Conservation (phyloP, 306 rosid species). For the Senna siamea region DNA sequence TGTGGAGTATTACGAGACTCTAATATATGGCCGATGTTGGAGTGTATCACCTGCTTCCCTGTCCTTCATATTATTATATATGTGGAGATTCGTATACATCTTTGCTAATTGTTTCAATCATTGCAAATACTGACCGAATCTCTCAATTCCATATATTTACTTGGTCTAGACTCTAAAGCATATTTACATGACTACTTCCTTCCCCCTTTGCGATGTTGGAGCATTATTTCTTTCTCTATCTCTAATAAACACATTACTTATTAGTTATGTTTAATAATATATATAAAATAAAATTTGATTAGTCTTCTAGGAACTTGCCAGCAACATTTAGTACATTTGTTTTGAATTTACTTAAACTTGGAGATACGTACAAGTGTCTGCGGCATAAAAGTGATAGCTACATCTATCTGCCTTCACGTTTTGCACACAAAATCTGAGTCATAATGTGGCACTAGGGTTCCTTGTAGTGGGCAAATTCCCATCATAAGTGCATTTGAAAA, state of each 20-base stretch:
- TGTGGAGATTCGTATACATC: not conserved
- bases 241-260: not conserved
- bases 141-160: not conserved
- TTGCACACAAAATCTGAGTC: not conserved
- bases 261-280: not conserved
- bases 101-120: not conserved
- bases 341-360: not conserved
- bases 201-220: too few relatives aligned
- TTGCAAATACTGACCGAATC: not conserved
- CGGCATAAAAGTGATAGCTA: not conserved
- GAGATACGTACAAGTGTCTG: not conserved
- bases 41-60: slow-evolving; percentile 1
- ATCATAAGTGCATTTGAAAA: slow-evolving; percentile 73
- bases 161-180: not conserved
- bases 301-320: not conserved
- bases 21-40: not conserved
- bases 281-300: not conserved
- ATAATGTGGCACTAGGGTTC: slow-evolving; percentile 56
- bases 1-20: not conserved
- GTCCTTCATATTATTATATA: not conserved
- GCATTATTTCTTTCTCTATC: too few relatives aligned
- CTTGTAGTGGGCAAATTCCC: slow-evolving; percentile 54
- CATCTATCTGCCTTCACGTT: not conserved
- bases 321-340: not conserved
- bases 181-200: too few relatives aligned